These are phyloP conservation scores for Phytomonas sp. DNA, from an alignment of 208 protist species.

Conservation along the genomic window DNA sequence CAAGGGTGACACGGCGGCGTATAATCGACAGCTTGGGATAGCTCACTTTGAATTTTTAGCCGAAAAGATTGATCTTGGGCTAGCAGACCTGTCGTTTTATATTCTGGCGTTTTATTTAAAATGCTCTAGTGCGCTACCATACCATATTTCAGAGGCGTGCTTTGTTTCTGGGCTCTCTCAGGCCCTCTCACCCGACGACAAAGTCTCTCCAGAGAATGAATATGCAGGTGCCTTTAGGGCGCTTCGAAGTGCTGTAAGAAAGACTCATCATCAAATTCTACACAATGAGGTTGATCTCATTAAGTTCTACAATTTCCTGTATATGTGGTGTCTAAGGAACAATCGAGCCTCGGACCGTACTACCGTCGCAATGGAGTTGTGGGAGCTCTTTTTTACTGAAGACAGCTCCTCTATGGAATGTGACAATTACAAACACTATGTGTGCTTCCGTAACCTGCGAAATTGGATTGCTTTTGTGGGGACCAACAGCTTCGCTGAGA, in stretches of 20 bases:
- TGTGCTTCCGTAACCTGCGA: constrained; percentile 30
- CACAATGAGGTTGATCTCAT: constrained; percentile 17
- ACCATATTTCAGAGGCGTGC: constrained; percentile 33
- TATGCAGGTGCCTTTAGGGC: constrained; percentile 24
- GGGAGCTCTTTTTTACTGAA: constrained; percentile 41
- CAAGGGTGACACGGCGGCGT: constrained; percentile 3
- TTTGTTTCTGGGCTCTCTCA: constrained; percentile 26
- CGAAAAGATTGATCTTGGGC: constrained; percentile 21
- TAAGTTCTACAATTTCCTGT: constrained; percentile 55
- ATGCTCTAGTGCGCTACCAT: constrained; percentile 18
- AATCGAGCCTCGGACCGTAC: constrained; percentile 21
- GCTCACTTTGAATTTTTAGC: constrained; percentile 44
- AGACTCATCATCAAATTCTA: constrained; percentile 20
- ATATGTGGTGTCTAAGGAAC: constrained; percentile 32
- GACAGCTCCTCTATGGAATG: constrained; percentile 6
- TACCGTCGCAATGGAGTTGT: constrained; percentile 54
- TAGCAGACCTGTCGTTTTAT: constrained; percentile 64
- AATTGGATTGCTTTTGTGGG: constrained; percentile 58
- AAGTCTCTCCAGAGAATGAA: constrained; percentile 11
- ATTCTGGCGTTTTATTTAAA: constrained; percentile 41
- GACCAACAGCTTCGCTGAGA: constrained; percentile 13
- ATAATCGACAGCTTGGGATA: constrained; percentile 25
- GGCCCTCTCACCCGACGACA: constrained; percentile 11
- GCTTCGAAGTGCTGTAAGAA: constrained; percentile 16
- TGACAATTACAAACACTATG: constrained; percentile 29